Evolutionary conservation across 1,139 yeast genomes (phyloP).

Genomic region (Arxiozyma telluris): DNA sequence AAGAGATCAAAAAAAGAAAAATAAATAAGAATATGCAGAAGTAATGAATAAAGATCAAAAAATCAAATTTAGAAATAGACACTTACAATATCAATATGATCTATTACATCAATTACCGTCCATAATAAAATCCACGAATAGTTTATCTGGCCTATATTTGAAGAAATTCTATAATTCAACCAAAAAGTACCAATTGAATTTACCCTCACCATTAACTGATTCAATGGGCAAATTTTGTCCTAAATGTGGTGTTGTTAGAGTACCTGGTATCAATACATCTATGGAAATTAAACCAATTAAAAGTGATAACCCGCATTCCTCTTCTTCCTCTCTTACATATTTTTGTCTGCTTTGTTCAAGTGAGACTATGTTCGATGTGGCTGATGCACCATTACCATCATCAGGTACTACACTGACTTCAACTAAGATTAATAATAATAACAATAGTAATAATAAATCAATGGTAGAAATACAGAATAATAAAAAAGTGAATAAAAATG

Average conservation of each 20-base stretch:
- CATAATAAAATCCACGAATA: slow-evolving; percentile 15
- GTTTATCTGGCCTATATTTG: slow-evolving; percentile 25
- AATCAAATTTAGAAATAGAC: slow-evolving; percentile 23
- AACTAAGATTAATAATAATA: neutral
- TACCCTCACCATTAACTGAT: slow-evolving; percentile 20
- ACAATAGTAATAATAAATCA: neutral
- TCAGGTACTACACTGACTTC: neutral
- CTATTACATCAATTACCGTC: slow-evolving; percentile 22
- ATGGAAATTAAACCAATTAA: slow-evolving; percentile 10
- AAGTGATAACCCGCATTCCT: neutral
- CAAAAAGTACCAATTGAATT: slow-evolving; percentile 23
- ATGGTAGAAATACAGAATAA: neutral
- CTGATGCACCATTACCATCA: neutral
- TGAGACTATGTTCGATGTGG: neutral
- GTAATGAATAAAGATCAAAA: slow-evolving; percentile 22
- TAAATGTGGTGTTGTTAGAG: slow-evolving; percentile 37
- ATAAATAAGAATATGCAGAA: neutral
- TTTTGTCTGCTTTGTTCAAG: neutral
- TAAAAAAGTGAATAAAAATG: neutral
- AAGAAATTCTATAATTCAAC: slow-evolving; percentile 24
- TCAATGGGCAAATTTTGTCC: slow-evolving; percentile 36
- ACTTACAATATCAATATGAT: slow-evolving; percentile 25
- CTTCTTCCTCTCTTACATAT: neutral
- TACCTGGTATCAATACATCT: slow-evolving; percentile 40
- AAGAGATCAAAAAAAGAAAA: neutral